Evolutionary conservation across 495 filamentous ascomycete species (phyloP).

Genomic region (Massariosphaeria phaeospora): DNA sequence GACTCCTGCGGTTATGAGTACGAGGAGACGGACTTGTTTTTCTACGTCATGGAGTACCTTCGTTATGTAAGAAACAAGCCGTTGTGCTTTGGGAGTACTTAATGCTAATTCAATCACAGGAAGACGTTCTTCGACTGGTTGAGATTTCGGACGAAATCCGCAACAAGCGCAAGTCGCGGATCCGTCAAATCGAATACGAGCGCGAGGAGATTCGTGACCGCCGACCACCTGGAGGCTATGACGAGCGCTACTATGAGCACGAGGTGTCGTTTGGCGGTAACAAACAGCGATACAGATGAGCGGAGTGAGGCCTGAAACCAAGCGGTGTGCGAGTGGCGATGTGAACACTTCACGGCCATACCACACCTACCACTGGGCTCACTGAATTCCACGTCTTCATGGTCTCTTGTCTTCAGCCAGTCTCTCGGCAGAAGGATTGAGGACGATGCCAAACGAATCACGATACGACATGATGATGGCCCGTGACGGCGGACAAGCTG

Average conservation of each 20-base stretch:
- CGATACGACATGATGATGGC: slow-evolving; percentile 28
- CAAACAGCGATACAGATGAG: slow-evolving; percentile 31
- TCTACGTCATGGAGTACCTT: slow-evolving; percentile 89
- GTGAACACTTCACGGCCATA: background rate
- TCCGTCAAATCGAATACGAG: slow-evolving; percentile 78
- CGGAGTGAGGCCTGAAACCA: background rate
- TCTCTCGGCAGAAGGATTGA: slow-evolving; percentile 24
- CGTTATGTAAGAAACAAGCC: slow-evolving; percentile 61
- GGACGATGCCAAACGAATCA: slow-evolving; percentile 33
- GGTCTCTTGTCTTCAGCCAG: background rate
- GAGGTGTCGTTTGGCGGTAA: slow-evolving; percentile 35
- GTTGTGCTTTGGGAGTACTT: background rate
- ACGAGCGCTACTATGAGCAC: slow-evolving; percentile 36
- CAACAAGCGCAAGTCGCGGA: slow-evolving; percentile 64
- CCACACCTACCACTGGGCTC: background rate
- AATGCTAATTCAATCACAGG: slow-evolving; percentile 48
- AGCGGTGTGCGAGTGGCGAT: no score
- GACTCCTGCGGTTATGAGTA: slow-evolving; percentile 79
- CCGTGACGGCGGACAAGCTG: slow-evolving; percentile 3
- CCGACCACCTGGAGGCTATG: slow-evolving; percentile 19
- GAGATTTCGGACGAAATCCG: slow-evolving; percentile 79
- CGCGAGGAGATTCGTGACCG: slow-evolving; percentile 46
- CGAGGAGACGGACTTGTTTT: slow-evolving; percentile 85
- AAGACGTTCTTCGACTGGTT: slow-evolving; percentile 80
- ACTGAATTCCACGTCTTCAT: background rate